Evolutionary conservation across 2,329 filamentous ascomycete genomes (phyloP).

Genomic region (Zymoseptoria crescenta): DNA sequence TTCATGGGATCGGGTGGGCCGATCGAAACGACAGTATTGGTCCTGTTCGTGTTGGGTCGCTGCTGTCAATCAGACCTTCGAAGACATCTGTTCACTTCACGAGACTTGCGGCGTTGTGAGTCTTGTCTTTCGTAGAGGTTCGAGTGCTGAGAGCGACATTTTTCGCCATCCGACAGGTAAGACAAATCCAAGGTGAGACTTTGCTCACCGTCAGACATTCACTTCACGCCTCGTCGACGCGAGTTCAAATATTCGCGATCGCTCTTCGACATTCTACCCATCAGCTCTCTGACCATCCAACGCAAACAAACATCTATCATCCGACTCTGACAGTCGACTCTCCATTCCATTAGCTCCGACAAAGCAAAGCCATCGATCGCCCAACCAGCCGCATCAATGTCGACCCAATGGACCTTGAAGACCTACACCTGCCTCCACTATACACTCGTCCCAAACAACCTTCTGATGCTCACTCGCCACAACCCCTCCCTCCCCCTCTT

Average conservation of each 20-base stretch:
- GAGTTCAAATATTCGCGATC: not conserved
- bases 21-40: no score
- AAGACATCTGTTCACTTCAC: not conserved
- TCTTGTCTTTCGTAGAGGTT: not conserved
- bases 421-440: not conserved
- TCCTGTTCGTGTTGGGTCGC: no score
- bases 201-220: not conserved
- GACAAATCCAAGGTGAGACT: not conserved
- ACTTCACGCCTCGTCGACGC: not conserved
- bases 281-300: not conserved
- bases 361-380: not conserved
- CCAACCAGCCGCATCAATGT: not conserved
- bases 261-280: not conserved
- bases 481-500: not conserved
- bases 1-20: no score
- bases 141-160: not conserved
- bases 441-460: not conserved
- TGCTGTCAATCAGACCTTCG: not conserved
- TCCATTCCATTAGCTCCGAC: not conserved
- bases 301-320: not conserved
- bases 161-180: not conserved
- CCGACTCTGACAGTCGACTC: not conserved
- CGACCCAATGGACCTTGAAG: not conserved
- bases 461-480: not conserved
- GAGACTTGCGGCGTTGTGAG: not conserved